These are phyloP conservation scores for Saccharomycopsis amapae DNA, from an alignment of 805 yeast species.

Conservation along the genomic window DNA sequence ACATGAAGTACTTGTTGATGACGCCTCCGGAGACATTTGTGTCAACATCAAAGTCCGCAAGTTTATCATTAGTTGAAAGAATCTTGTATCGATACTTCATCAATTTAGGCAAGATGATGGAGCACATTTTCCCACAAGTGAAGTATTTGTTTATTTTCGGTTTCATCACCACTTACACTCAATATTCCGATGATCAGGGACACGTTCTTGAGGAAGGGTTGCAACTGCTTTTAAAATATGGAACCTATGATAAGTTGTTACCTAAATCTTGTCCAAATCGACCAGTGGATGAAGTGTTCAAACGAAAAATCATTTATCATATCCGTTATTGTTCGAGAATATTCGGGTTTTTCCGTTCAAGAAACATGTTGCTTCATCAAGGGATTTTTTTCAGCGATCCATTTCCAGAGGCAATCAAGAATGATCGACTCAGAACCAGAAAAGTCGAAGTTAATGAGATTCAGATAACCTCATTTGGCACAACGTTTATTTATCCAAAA, in stretches of 20 bases:
- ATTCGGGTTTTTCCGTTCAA: conserved; percentile 12
- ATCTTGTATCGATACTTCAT: conserved; percentile 13
- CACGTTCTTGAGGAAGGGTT: conserved; percentile 5
- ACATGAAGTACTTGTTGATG: not conserved
- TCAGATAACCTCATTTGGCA: conserved; percentile 10
- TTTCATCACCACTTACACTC: conserved; percentile 6
- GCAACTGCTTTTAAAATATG: not conserved
- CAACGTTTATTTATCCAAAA: conserved; percentile 8
- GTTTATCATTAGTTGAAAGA: conserved; percentile 7
- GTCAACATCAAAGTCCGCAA: not conserved
- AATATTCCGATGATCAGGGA: conserved; percentile 13
- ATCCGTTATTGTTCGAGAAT: conserved; percentile 7
- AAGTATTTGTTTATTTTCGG: conserved; percentile 15
- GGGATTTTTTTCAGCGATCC: conserved; percentile 11
- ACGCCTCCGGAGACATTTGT: conserved; percentile 11
- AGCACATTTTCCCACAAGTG: conserved; percentile 15
- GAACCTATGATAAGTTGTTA: not conserved
- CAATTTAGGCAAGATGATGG: conserved; percentile 10
- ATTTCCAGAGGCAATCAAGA: conserved; percentile 2
- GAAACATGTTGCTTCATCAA: conserved; percentile 12
- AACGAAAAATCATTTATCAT: conserved; percentile 1
- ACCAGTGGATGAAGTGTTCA: not conserved
- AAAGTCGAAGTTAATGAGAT: conserved; percentile 4
- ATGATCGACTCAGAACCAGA: conserved; percentile 6
- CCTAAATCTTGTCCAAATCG: not conserved